phyloP scores from a whole-genome alignment of 768 basidiomycete species.

The Pleurotus pulmonarius region DNA sequence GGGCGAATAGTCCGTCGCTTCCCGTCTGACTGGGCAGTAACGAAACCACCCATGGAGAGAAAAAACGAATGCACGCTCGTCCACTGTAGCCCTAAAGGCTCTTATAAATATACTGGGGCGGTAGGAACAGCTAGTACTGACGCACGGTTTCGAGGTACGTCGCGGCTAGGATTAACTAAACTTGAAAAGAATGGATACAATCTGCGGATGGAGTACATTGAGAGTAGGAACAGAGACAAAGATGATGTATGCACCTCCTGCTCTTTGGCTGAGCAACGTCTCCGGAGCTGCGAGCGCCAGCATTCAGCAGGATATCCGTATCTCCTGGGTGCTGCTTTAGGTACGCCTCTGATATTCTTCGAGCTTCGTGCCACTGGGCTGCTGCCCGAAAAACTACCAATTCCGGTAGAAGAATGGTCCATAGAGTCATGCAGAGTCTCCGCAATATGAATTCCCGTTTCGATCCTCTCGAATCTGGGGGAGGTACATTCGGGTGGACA shows the following conservation, averaged over 20 bases:
- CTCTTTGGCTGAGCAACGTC: not conserved
- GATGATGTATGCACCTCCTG: too few relatives aligned
- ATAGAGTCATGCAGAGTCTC: slow-evolving; percentile 10
- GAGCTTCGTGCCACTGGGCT: slow-evolving; percentile 15
- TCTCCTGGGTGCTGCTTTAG: not conserved
- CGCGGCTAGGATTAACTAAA: too few relatives aligned
- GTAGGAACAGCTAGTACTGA: too few relatives aligned
- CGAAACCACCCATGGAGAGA: too few relatives aligned
- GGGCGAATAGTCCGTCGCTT: not conserved
- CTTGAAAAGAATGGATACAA: too few relatives aligned
- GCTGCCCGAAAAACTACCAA: slow-evolving; percentile 16
- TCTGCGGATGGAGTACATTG: too few relatives aligned
- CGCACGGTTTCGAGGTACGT: too few relatives aligned
- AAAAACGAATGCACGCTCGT: too few relatives aligned
- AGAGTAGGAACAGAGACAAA: too few relatives aligned
- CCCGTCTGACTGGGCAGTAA: too few relatives aligned
- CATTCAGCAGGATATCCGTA: not conserved
- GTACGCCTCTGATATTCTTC: not conserved
- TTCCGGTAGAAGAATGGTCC: slow-evolving; percentile 20
- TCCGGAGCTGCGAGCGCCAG: not conserved
- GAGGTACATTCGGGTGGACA: slow-evolving; percentile 22
- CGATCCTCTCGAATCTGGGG: not conserved
- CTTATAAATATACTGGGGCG: not conserved
- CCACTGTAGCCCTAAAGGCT: not conserved
- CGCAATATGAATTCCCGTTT: not conserved